Percentiles rank a stretch among this genome's conserved stretches.
phyloP scores from a whole-genome alignment of 2,329 filamentous ascomycete genomes.

The Fusarium duplospermum region DNA sequence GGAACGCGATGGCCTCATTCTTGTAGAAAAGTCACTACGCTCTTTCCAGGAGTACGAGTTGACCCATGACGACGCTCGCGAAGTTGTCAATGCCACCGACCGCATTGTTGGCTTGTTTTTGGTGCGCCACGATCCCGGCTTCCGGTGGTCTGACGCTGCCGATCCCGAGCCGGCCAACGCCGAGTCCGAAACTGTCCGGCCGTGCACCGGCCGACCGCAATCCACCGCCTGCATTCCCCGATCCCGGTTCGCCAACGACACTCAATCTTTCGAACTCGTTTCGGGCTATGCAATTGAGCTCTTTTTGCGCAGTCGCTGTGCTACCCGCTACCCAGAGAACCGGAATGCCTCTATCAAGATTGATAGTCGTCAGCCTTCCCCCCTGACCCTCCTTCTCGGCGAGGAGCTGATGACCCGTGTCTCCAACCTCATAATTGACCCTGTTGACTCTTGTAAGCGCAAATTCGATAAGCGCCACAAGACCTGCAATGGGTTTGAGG shows the following conservation, averaged over 20 bases:
- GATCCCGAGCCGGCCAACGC: constrained; percentile 53
- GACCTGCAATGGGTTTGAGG: constrained; percentile 51
- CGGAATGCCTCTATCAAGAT: constrained; percentile 54
- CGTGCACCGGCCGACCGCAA: constrained; percentile 56
- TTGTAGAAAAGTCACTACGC: constrained; percentile 58
- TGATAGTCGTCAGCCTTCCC: constrained; percentile 60
- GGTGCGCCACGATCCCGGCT: constrained; percentile 61
- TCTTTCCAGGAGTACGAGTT: constrained; percentile 64
- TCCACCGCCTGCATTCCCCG: constrained; percentile 57
- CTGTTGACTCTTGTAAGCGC: constrained; percentile 55
- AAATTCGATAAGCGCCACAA: constrained; percentile 55
- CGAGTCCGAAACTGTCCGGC: constrained; percentile 54
- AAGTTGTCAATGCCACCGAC: constrained; percentile 62
- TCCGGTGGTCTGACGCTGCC: constrained; percentile 58
- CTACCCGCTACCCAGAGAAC: constrained; percentile 50
- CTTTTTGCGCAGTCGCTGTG: constrained; percentile 57
- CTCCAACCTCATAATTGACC: constrained; percentile 55
- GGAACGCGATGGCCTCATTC: constrained; percentile 53
- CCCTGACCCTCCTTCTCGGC: constrained; percentile 58
- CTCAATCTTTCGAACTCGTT: constrained; percentile 44
- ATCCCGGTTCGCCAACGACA: constrained; percentile 58
- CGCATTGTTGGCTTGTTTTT: constrained; percentile 64
- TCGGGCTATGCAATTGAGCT: constrained; percentile 64
- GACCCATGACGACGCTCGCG: constrained; percentile 57
- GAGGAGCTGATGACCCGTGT: constrained; percentile 62